Conservation (phyloP, 768 basidiomycete genomes). For the Naematelia aurantialba region DNA sequence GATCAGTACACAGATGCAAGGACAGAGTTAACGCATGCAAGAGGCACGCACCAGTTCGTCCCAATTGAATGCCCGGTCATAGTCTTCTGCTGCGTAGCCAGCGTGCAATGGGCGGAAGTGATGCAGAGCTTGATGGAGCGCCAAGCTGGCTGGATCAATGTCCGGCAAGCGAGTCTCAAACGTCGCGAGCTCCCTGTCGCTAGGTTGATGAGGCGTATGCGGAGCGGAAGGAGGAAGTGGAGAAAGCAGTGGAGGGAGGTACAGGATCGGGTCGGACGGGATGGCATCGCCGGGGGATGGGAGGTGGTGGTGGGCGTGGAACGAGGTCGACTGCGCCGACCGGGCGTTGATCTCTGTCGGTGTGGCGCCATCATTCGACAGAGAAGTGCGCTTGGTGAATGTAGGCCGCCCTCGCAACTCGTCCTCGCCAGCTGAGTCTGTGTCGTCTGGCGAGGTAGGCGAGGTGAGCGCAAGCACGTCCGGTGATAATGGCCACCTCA, state of each 20-base stretch:
- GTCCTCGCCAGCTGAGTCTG: background rate
- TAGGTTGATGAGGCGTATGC: conserved; percentile 5
- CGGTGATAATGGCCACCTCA: background rate
- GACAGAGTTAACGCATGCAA: background rate
- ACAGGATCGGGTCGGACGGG: conserved; percentile 56
- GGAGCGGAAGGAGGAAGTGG: conserved; percentile 53
- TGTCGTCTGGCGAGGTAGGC: background rate
- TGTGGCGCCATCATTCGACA: background rate
- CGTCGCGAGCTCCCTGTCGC: conserved; percentile 44
- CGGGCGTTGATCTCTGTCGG: background rate
- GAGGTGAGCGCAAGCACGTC: background rate
- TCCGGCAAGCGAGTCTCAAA: conserved; percentile 75
- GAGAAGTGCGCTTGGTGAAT: background rate
- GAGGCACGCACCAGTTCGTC: conserved; percentile 58
- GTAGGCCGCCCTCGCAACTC: background rate
- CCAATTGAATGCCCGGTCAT: conserved; percentile 87
- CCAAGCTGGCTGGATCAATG: conserved; percentile 78
- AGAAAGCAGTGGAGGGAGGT: conserved; percentile 79
- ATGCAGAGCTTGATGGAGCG: conserved; percentile 80
- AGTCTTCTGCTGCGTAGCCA: conserved; percentile 64
- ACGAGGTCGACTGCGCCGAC: background rate
- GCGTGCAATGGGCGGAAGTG: conserved; percentile 61
- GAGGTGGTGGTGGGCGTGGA: conserved; percentile 33
- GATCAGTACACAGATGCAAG: background rate
- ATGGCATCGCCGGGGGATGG: conserved; percentile 19